Base-by-base conservation (phyloP, 306 rosid species). In the Cicer pinnatifidum region DNA sequence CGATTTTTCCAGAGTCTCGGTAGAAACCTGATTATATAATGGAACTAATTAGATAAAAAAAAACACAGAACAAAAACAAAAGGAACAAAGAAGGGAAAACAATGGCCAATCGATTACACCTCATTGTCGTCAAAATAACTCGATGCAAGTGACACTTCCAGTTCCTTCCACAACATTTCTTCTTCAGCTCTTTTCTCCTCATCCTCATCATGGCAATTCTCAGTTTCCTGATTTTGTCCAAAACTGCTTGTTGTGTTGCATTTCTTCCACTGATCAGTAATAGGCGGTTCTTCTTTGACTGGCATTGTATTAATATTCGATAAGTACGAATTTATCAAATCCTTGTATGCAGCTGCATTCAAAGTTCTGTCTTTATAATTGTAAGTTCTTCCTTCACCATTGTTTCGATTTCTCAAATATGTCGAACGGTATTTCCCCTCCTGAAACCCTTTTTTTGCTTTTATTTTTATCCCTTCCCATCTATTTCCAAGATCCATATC, bases 101-200 rank as follows among this genome's bases (percentile, higher is more conserved):
- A 48, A 51, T 9, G 57, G 35, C 9, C 28, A 56, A 77, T 40
- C 28, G 71, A 5, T 54, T 62, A 50, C 52, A 92, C 98, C 94
- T 84, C 88, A 10, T 77, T 52, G 8, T 82, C 92, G 40, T 91
- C 97, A 40, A 93, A 81, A 81, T 88, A 85, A 68, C 58, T 17
- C 8, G 98, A 93, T 64, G 98, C 94, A 76, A 89, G 63, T 38
- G 89, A 82, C 72, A 94, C 78, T 60, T 94, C 98, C 86, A 88
- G 78, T 82, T 94, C 98, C 81, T 85, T 88, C 97, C 98, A 94
- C 81, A 91, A 43, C 86, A 80, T 84, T 6, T 91, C 94, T 20
- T 74, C 77, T 75, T 87, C 98, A 20, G 92, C 82, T 67, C 37
- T 60, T 78, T 91, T 92, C 73, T 71, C 89, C 7, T 69, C 88